Conservation (phyloP, 106 monocot species). For the Apostasia shenzhenica region DNA sequence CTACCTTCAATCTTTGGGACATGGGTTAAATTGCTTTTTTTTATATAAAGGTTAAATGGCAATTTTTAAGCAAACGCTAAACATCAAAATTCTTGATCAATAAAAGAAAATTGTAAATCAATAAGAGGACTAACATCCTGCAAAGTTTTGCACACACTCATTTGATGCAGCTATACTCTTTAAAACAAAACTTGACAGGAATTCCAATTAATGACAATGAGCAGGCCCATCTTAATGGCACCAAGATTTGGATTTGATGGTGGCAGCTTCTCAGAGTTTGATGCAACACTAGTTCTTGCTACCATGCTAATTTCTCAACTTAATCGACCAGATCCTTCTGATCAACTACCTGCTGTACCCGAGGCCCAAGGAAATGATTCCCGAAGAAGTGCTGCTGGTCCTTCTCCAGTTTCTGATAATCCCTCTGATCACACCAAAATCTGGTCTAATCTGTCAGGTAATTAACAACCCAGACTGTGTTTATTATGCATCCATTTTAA, state of each 20-base stretch:
- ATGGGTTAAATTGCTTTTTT: too few relatives aligned
- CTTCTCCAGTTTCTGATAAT: slow-evolving; percentile 28
- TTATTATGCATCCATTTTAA: background rate
- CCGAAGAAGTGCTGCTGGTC: slow-evolving; percentile 20
- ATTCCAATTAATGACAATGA: slow-evolving; percentile 8
- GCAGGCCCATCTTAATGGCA: slow-evolving; percentile 81
- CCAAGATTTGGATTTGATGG: slow-evolving; percentile 80
- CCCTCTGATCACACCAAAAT: slow-evolving; percentile 73
- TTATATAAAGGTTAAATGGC: too few relatives aligned
- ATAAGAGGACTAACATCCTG: too few relatives aligned
- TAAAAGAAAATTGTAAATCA: too few relatives aligned
- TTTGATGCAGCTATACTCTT: too few relatives aligned
- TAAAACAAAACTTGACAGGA: background rate
- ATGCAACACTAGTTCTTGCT: slow-evolving; percentile 81
- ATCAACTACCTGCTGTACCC: slow-evolving; percentile 16
- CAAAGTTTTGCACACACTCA: too few relatives aligned
- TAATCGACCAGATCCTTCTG: slow-evolving; percentile 25
- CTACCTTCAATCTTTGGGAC: too few relatives aligned
- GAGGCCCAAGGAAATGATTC: slow-evolving; percentile 15
- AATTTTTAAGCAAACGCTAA: too few relatives aligned
- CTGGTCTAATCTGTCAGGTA: slow-evolving; percentile 93
- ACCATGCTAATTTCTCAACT: slow-evolving; percentile 88
- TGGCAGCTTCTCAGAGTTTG: slow-evolving; percentile 64
- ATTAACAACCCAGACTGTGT: background rate
- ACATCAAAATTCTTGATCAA: too few relatives aligned